Evolutionary conservation across 2,329 filamentous ascomycete genomes (phyloP).

Genomic region (Scytalidium sp.): DNA sequence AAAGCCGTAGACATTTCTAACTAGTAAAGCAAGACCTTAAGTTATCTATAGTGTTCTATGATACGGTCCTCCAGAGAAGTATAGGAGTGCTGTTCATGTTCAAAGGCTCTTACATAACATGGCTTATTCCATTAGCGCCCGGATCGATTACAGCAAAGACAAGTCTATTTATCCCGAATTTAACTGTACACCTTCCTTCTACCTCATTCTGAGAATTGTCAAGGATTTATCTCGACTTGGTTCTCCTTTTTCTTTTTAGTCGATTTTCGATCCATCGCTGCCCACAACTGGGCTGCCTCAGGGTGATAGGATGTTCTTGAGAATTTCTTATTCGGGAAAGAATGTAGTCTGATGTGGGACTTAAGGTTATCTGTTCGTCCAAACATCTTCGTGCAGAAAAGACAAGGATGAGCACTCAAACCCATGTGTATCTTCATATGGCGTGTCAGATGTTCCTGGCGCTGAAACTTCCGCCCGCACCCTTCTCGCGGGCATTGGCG

Average conservation of each 20-base stretch:
- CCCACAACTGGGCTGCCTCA: conserved; percentile 3
- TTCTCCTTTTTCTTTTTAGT: neutral
- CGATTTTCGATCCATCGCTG: conserved; percentile 5
- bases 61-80: no score
- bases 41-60: no score
- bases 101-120: no score
- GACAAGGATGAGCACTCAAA: conserved; percentile 9
- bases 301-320: conserved; percentile 9
- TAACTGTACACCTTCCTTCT: no score
- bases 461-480: conserved; percentile 42
- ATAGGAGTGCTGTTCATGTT: no score
- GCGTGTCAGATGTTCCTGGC: conserved; percentile 46
- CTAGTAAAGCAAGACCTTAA: no score
- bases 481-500: conserved; percentile 38
- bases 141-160: no score
- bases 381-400: conserved; percentile 18
- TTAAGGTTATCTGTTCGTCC: conserved; percentile 22
- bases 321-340: conserved; percentile 8
- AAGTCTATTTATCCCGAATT: no score
- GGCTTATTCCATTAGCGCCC: no score
- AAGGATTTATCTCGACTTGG: neutral
- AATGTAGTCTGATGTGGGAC: conserved; percentile 17
- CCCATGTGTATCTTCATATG: conserved; percentile 40
- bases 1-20: no score
- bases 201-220: no score